Conservation (phyloP, 1,139 yeast genomes). For the Debaryomyces psychrophilus region DNA sequence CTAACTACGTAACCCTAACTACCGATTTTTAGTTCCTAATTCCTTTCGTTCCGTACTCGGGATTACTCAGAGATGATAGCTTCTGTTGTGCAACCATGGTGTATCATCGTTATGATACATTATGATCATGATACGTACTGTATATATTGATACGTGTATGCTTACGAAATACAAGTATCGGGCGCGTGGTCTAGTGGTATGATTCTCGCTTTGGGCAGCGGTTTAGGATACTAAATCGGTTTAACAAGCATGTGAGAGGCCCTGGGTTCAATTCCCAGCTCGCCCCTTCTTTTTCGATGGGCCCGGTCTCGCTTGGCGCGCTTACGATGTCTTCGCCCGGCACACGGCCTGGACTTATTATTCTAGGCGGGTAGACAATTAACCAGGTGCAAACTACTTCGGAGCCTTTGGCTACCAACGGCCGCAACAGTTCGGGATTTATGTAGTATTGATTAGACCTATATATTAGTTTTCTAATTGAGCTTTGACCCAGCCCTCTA, state of each 20-base stretch:
- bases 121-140: background rate
- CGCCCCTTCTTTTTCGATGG: conserved; percentile 15
- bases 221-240: conserved; percentile 8
- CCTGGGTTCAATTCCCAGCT: conserved; percentile 22
- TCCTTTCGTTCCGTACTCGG: background rate
- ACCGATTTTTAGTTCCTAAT: background rate
- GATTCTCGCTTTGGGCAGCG: conserved; percentile 24
- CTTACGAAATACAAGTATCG: conserved; percentile 2
- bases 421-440: background rate
- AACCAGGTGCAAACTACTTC: background rate
- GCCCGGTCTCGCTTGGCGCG: no score
- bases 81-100: background rate
- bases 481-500: conserved; percentile 96
- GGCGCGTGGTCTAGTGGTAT: conserved; percentile 31
- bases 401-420: background rate
- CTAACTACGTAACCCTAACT: no score
- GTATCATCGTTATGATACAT: background rate
- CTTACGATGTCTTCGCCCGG: background rate
- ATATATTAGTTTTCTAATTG: conserved; percentile 41
- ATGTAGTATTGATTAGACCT: background rate
- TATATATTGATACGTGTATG: background rate
- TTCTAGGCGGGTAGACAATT: background rate
- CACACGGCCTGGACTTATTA: background rate
- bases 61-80: no score
- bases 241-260: conserved; percentile 17